Base-by-base conservation (phyloP, 2,329 filamentous ascomycete species). In the Xylariaceae sp. region DNA sequence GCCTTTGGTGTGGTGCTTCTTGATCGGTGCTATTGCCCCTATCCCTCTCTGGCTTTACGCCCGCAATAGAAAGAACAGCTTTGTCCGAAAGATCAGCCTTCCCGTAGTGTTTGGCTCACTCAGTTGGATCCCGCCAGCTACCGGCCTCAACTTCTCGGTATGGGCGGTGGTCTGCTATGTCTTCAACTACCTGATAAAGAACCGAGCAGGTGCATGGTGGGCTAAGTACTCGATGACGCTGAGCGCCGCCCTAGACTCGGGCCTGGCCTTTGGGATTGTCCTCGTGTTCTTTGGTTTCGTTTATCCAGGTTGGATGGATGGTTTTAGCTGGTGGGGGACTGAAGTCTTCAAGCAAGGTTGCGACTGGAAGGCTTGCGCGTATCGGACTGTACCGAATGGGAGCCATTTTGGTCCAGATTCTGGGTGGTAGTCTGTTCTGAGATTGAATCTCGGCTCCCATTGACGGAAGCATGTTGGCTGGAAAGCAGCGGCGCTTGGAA, bases 201-300 rank as follows among this genome's bases (percentile, higher is more conserved):
- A 83, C 42, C 80, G 87, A 18, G 87, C 84, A 30, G 80, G 79
- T 35, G 86, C 84, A 1, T 96, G 91, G 91, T 95, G 91, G 91
- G 85, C 85, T 52, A 94, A 95, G 74, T 95, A 95, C 73, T 93
- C 89, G 47, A 94, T 95, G 89, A 92, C 90, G 3, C 78, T 95
- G 55, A 90, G 87, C 59, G 90, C 90, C 0, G 91, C 89, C 1
- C 79, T 95, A 57, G 91, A 95, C 71, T 92, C 88, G 0, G 90
- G 90, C 0, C 77, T 95, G 17, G 90, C 91, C 0, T 89, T 92
- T 68, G 89, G 89, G 34, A 87, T 94, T 42, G 86, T 95, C 8
- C 82, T 93, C 3, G 86, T 94, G 30, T 95, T 95, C 72, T 93
- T 96, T 68, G 89, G 86, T 1, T 88, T 95, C 65, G 82, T 94